phyloP scores from a whole-genome alignment of 2,329 filamentous ascomycete genomes.

The Colletotrichum horii region DNA sequence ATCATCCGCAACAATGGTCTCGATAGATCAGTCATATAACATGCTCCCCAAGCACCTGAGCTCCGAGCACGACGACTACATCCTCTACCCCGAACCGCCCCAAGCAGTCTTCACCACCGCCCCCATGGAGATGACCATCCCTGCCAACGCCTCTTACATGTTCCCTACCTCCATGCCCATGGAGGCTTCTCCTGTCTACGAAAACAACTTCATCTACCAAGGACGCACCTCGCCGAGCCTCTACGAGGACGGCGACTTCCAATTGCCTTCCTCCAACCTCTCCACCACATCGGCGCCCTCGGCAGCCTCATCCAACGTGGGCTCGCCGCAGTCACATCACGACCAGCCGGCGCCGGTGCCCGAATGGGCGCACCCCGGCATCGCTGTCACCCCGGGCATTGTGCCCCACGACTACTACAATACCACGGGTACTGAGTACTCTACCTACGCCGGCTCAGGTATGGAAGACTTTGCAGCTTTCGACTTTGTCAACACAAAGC shows the following conservation, averaged over 20 bases:
- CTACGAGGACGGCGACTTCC: slow-evolving; percentile 58
- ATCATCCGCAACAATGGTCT: slow-evolving; percentile 23
- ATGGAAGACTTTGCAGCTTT: slow-evolving; percentile 57
- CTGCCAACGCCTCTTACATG: slow-evolving; percentile 49
- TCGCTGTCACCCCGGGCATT: slow-evolving; percentile 68
- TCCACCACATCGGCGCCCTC: slow-evolving; percentile 68
- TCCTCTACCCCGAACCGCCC: slow-evolving; percentile 51
- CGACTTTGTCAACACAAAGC: slow-evolving; percentile 54
- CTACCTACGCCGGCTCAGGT: slow-evolving; percentile 51
- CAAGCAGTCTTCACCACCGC: slow-evolving; percentile 45
- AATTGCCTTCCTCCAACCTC: slow-evolving; percentile 59
- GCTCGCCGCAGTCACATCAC: slow-evolving; percentile 69
- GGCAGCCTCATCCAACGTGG: slow-evolving; percentile 69
- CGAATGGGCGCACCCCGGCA: slow-evolving; percentile 61
- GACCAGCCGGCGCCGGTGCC: slow-evolving; percentile 62
- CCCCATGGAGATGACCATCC: slow-evolving; percentile 53
- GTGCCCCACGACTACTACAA: slow-evolving; percentile 61
- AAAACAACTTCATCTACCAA: slow-evolving; percentile 50
- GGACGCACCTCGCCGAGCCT: slow-evolving; percentile 52
- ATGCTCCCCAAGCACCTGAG: slow-evolving; percentile 28
- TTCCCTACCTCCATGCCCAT: slow-evolving; percentile 49
- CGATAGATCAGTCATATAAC: slow-evolving; percentile 28
- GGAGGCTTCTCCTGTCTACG: slow-evolving; percentile 52
- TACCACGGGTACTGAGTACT: slow-evolving; percentile 59
- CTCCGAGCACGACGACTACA: slow-evolving; percentile 43